These are phyloP conservation scores for Bauhinia variegata DNA, from an alignment of 306 rosid species.

Conservation along the genomic window DNA sequence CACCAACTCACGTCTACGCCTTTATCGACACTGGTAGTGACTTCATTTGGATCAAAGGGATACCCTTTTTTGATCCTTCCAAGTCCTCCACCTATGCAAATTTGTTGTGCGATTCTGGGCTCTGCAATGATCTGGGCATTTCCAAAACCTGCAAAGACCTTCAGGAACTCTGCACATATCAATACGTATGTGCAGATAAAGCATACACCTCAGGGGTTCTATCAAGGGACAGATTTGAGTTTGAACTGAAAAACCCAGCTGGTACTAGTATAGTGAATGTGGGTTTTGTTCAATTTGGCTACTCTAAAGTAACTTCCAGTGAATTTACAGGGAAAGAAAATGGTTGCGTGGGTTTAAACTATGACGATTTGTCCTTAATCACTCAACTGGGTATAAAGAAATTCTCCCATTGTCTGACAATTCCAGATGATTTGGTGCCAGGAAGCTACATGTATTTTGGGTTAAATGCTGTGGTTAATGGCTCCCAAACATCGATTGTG, in stretches of 20 bases:
- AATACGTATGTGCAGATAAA: background rate
- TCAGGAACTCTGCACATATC: background rate
- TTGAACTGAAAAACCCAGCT: background rate
- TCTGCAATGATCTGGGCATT: background rate
- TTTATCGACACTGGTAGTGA: background rate
- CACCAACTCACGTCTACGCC: background rate
- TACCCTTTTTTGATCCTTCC: background rate
- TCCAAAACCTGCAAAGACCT: background rate
- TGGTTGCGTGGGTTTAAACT: conserved; percentile 32
- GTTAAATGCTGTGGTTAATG: conserved; percentile 19
- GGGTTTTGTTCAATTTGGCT: background rate
- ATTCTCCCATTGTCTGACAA: conserved; percentile 34
- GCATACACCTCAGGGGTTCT: background rate
- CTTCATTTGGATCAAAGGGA: background rate
- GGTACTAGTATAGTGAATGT: background rate
- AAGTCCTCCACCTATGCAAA: background rate
- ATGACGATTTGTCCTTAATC: conserved; percentile 6
- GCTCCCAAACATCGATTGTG: conserved; percentile 30
- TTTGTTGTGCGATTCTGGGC: background rate
- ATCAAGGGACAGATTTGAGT: background rate
- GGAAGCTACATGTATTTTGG: conserved; percentile 33
- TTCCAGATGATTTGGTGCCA: conserved; percentile 11
- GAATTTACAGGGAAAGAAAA: background rate
- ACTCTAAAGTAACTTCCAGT: background rate
- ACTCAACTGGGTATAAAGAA: conserved; percentile 30